Percentiles rank a stretch among this genome's conserved stretches.
Conservation (phyloP, 495 filamentous ascomycete species). For the Neurospora sp. region DNA sequence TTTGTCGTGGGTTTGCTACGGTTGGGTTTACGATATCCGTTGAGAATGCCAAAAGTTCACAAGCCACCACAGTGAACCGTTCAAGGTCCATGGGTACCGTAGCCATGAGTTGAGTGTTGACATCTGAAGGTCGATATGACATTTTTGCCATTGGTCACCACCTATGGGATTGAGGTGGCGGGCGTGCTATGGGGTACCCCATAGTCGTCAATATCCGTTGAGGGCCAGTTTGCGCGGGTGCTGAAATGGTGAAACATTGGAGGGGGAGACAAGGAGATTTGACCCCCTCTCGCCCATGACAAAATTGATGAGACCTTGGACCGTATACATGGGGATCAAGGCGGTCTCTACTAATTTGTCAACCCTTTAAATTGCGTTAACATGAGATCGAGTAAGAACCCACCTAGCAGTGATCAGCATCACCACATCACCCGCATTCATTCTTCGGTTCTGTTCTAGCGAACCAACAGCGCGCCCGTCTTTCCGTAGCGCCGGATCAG, state of each 20-base stretch:
- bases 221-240: not conserved
- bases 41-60: not conserved
- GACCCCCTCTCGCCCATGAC: not conserved
- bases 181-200: not conserved
- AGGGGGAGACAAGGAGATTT: not conserved
- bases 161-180: not conserved
- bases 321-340: too few relatives aligned
- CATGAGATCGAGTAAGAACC: conserved; percentile 4
- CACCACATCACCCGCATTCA: not conserved
- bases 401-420: conserved; percentile 5
- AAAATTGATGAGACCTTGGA: too few relatives aligned
- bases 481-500: not conserved
- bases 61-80: not conserved
- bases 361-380: not conserved
- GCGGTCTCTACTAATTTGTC: too few relatives aligned
- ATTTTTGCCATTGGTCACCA: not conserved
- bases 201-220: not conserved
- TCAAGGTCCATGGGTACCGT: not conserved
- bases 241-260: not conserved
- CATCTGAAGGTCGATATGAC: not conserved
- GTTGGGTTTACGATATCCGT: not conserved
- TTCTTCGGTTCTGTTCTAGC: not conserved
- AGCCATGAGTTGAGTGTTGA: not conserved
- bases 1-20: not conserved
- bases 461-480: not conserved